Conservation (phyloP, 192 early-diverging fungal genomes). For the Paraglomus occultum region DNA sequence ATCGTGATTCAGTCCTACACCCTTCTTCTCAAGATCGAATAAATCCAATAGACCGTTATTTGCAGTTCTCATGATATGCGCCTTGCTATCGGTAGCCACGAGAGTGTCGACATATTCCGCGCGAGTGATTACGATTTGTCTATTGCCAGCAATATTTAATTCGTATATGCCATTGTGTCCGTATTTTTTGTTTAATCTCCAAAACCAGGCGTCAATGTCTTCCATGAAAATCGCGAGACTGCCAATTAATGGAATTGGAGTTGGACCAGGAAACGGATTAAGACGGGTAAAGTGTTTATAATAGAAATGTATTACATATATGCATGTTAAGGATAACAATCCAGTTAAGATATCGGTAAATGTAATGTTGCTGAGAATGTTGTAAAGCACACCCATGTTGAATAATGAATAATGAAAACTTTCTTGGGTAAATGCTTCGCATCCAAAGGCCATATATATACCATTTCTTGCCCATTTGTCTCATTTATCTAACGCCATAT, state of each 20-base stretch:
- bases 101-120: slow-evolving; percentile 16
- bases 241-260: slow-evolving; percentile 22
- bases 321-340: not conserved
- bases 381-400: slow-evolving; percentile 1
- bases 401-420: not conserved
- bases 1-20: slow-evolving; percentile 13
- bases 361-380: not conserved
- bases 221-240: not conserved
- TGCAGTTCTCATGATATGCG: slow-evolving; percentile 13
- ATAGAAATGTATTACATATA: slow-evolving; percentile 18
- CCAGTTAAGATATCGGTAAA: not conserved
- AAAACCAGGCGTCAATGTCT: not conserved
- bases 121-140: slow-evolving; percentile 17
- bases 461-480: no score
- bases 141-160: slow-evolving; percentile 4
- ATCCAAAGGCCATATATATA: no score
- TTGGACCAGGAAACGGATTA: slow-evolving; percentile 26
- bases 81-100: no score
- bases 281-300: slow-evolving; percentile 26
- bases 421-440: no score
- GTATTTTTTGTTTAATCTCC: slow-evolving; percentile 20
- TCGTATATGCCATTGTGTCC: slow-evolving; percentile 16
- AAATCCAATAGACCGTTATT: slow-evolving; percentile 16
- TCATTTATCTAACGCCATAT: no score
- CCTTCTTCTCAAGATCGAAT: slow-evolving; percentile 25